A percentile compares a stretch with the other conserved stretches of the same genome.
These are phyloP conservation scores for Tuber aestivum DNA, from an alignment of 495 filamentous ascomycete species.

Conservation along the genomic window DNA sequence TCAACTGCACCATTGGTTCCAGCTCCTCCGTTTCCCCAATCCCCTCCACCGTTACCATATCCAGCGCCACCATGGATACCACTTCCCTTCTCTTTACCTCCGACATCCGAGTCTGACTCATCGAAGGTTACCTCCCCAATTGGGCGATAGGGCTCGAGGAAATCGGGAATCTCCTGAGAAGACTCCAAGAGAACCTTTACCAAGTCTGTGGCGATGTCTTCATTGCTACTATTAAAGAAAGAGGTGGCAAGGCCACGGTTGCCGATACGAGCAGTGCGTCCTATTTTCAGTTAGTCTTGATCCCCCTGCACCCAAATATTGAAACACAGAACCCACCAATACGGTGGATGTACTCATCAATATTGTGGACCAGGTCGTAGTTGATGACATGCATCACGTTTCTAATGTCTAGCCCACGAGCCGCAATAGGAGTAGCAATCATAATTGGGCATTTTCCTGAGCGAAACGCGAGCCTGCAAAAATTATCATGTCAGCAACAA, in stretches of 20 bases:
- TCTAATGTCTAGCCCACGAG: slow-evolving; percentile 84
- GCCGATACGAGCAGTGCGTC: slow-evolving; percentile 90
- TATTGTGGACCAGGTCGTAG: slow-evolving; percentile 88
- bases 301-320: background rate
- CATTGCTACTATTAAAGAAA: slow-evolving; percentile 73
- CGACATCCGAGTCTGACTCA: slow-evolving; percentile 34
- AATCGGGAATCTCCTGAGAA: slow-evolving; percentile 71
- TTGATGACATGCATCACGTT: slow-evolving; percentile 90
- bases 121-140: slow-evolving; percentile 38
- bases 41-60: background rate
- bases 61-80: slow-evolving; percentile 10
- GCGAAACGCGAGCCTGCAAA: slow-evolving; percentile 61
- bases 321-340: slow-evolving; percentile 58
- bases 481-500: slow-evolving; percentile 4
- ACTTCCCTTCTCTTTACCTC: slow-evolving; percentile 15
- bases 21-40: background rate
- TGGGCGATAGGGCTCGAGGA: slow-evolving; percentile 55
- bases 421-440: slow-evolving; percentile 74
- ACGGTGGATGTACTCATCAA: slow-evolving; percentile 87
- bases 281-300: slow-evolving; percentile 46
- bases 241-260: slow-evolving; percentile 79
- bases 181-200: slow-evolving; percentile 76
- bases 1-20: background rate
- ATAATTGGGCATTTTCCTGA: slow-evolving; percentile 67
- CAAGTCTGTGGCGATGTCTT: slow-evolving; percentile 60